phyloP scores from a whole-genome alignment of 2,329 filamentous ascomycete species.

The Venturia pyrina region DNA sequence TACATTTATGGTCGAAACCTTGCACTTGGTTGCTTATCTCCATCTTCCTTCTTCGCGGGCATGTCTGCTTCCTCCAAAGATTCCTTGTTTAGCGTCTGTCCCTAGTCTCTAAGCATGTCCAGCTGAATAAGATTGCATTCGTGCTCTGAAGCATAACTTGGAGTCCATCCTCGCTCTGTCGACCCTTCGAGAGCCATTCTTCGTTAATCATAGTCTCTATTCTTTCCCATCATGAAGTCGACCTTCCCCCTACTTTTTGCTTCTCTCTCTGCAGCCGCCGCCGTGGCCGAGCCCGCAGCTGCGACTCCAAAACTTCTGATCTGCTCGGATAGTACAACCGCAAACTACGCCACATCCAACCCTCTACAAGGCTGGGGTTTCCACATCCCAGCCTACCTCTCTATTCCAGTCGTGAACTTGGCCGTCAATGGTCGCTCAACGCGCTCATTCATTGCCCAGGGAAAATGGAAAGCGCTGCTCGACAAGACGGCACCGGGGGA shows the following conservation, averaged over 20 bases:
- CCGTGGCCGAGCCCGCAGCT: background rate
- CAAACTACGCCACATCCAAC: background rate
- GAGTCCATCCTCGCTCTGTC: background rate
- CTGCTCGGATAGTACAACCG: constrained; percentile 9
- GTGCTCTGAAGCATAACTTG: background rate
- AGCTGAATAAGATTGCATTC: background rate
- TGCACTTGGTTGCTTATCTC: background rate
- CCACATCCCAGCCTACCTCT: background rate
- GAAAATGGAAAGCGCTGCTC: constrained; percentile 16
- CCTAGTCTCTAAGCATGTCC: background rate
- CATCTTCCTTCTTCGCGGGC: background rate
- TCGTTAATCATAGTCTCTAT: background rate
- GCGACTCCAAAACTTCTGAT: constrained; percentile 8
- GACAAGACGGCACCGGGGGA: constrained; percentile 14
- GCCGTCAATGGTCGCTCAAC: constrained; percentile 15
- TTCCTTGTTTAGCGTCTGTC: background rate
- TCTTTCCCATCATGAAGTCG: background rate
- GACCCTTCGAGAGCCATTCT: too few species aligned
- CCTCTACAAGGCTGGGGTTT: constrained; percentile 9
- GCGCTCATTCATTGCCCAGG: constrained; percentile 18
- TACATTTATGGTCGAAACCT: background rate
- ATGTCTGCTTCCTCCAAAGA: background rate
- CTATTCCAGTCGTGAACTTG: constrained; percentile 14
- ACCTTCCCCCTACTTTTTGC: background rate
- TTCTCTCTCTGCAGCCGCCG: background rate